phyloP scores from a whole-genome alignment of 2,329 filamentous ascomycete genomes.

The Aspergillus felis region DNA sequence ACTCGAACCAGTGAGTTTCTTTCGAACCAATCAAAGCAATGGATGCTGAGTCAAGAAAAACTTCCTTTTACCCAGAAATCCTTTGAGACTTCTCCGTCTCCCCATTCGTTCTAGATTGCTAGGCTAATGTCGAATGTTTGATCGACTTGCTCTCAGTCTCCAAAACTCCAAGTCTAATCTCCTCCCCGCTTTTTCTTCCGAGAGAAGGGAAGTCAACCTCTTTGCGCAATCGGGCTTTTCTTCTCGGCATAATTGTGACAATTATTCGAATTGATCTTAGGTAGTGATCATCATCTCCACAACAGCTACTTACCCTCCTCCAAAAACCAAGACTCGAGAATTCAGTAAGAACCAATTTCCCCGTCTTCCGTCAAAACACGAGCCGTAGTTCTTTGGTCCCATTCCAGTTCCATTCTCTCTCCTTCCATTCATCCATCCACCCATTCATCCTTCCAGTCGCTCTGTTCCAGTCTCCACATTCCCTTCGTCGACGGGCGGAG shows the following conservation, averaged over 20 bases:
- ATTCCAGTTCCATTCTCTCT: neutral
- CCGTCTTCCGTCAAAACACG: neutral
- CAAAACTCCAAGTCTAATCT: neutral
- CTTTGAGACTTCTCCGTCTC: neutral
- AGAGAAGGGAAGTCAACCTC: neutral
- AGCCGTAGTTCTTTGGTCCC: neutral
- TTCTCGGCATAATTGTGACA: neutral
- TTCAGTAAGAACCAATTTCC: neutral
- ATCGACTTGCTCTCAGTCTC: neutral
- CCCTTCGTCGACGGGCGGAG: neutral
- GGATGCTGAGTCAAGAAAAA: constrained; percentile 3
- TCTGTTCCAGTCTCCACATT: neutral
- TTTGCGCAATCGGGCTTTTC: neutral
- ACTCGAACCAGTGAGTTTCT: constrained; percentile 1
- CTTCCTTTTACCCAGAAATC: constrained; percentile 17
- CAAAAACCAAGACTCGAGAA: neutral
- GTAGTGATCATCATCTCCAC: neutral
- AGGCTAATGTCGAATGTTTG: neutral
- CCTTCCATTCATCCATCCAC: neutral
- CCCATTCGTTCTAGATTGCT: neutral
- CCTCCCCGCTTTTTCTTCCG: neutral
- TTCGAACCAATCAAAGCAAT: neutral
- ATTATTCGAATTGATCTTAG: neutral
- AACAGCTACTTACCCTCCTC: neutral
- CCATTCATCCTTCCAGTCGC: neutral